Base-by-base conservation (phyloP, 1,139 yeast species). In the Geotrichum siamense region DNA sequence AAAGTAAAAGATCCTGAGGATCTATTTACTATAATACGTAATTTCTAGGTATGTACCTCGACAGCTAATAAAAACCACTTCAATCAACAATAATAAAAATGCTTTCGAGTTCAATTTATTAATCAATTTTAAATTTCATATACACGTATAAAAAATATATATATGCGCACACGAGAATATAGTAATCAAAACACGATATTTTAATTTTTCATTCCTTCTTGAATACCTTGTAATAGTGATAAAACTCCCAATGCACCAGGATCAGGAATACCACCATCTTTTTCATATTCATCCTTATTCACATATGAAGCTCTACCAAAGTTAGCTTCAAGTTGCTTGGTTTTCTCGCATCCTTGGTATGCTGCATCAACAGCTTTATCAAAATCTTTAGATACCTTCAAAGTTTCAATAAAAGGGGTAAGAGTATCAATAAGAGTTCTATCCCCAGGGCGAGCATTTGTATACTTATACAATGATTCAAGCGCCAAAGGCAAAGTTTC, bases 271-370 rank as follows among this genome's bases (percentile, higher is more conserved):
- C 75, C 76, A 33, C 65, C 61, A 44, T 62, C 68, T 38, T 62
- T 64, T 39, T 60, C 61, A 48, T 71, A 62, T 48, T 78, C 83
- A 20, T 75, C 79, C 51, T 76, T 76, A 48, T 72, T 71, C 13
- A 89, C 96, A 59, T 89, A 89, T 6, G 94, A 82, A 12, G 97
- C 95, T 59, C 97, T 76, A 32, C 97, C 97, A 54, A 89, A 86
- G 55, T 82, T 82, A 35, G 97, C 96, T 52, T 76, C 80, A 51
- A 84, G 68, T 34, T 76, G 68, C 46, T 79, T 78, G 0, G 97
- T 89, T 6, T 73, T 64, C 43, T 82, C 78, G 30, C 95, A 89
- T 33, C 95, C 95, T 31, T 74, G 67, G 38, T 68, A 70, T 5
- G 94, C 95, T 6, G 85, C 87, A 29, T 65, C 58, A 10, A 76